Evolutionary conservation across 73 alveolate genomes (phyloP).

Genomic region (Tetrahymena elliotti): DNA sequence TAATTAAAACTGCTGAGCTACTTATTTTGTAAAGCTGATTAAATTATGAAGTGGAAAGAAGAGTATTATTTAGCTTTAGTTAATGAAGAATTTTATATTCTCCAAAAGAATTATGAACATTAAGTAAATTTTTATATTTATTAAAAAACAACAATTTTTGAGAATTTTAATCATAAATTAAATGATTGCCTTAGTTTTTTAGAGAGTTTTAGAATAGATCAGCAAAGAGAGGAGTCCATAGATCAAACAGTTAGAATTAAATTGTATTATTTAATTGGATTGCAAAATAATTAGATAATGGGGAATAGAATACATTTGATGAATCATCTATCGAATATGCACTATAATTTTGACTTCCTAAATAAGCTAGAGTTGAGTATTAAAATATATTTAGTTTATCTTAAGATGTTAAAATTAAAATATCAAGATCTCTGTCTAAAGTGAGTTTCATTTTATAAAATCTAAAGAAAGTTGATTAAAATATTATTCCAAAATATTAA

Average conservation of each 20-base stretch:
- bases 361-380: background rate
- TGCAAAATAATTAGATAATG: background rate
- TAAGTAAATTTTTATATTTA: too few species aligned
- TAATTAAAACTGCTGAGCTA: background rate
- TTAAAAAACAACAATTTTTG: background rate
- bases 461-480: too few species aligned
- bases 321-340: background rate
- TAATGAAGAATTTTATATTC: background rate
- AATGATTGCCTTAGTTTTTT: background rate
- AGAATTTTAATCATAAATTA: too few species aligned
- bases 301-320: too few species aligned
- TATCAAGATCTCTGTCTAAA: background rate
- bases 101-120: background rate
- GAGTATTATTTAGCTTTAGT: background rate
- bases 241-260: background rate
- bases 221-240: background rate
- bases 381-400: too few species aligned
- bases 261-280: background rate
- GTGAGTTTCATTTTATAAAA: too few species aligned
- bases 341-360: background rate
- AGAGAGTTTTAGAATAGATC: background rate
- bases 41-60: background rate
- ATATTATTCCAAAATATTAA: too few species aligned
- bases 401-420: background rate
- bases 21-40: background rate